Evolutionary conservation across 1,284 basidiomycete genomes (phyloP).

Genomic region (Melampsora americana): DNA sequence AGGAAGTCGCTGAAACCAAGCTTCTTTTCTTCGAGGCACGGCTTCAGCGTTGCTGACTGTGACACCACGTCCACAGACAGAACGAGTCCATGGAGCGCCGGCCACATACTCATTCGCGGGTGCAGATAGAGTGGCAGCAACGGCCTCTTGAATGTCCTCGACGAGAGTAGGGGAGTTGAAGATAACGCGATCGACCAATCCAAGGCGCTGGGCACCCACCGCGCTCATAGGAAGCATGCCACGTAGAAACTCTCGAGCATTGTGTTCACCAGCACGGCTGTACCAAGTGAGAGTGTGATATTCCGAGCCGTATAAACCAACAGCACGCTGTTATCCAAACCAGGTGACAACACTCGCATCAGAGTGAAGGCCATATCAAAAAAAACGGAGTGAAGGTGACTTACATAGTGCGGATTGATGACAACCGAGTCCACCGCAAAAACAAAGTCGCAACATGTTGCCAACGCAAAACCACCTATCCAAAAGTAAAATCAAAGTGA

Average conservation of each 20-base stretch:
- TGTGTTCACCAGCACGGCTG: slow-evolving; percentile 47
- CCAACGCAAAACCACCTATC: slow-evolving; percentile 56
- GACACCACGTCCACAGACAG: not conserved
- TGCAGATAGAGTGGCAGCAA: slow-evolving; percentile 15
- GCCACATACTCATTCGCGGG: not conserved
- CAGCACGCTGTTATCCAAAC: slow-evolving; percentile 50
- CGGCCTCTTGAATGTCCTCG: slow-evolving; percentile 7
- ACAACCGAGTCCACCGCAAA: slow-evolving; percentile 55
- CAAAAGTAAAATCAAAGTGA: not conserved
- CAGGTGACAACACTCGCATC: slow-evolving; percentile 56
- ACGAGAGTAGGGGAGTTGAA: not conserved
- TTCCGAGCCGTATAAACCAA: slow-evolving; percentile 38
- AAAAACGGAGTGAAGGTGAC: slow-evolving; percentile 38
- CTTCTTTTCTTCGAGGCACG: slow-evolving; percentile 52
- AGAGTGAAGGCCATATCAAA: not conserved
- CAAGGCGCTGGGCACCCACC: not conserved
- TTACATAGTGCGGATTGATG: slow-evolving; percentile 58
- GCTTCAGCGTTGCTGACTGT: not conserved
- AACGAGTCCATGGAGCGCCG: slow-evolving; percentile 40
- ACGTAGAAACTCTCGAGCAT: slow-evolving; percentile 53
- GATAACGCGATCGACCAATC: slow-evolving; percentile 24
- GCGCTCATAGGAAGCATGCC: slow-evolving; percentile 57
- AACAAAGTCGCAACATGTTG: slow-evolving; percentile 57
- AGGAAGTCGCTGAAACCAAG: slow-evolving; percentile 49
- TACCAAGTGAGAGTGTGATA: slow-evolving; percentile 40